Percentiles rank a stretch among this genome's conserved stretches.
These are phyloP conservation scores for Cardamine chenopodiifolia DNA, from an alignment of 345 rosid species.

Conservation along the genomic window DNA sequence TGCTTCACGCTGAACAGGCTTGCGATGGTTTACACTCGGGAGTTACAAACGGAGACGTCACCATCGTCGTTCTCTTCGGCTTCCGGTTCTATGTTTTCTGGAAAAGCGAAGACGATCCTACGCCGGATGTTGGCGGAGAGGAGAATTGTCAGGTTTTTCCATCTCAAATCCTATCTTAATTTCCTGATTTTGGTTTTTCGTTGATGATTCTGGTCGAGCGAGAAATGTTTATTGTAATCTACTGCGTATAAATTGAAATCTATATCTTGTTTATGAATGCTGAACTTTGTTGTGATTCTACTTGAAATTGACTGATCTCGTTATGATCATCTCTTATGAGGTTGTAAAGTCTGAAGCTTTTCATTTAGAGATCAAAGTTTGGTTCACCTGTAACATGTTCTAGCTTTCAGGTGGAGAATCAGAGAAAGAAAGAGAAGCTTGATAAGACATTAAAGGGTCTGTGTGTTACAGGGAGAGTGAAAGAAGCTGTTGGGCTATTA, in stretches of 20 bases:
- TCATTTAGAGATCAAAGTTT: neutral
- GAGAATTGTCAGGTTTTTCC: conserved; percentile 56
- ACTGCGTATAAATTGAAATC: neutral
- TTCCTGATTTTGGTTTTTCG: neutral
- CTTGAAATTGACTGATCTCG: neutral
- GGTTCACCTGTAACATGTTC: conserved; percentile 40
- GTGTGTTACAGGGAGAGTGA: conserved; percentile 63
- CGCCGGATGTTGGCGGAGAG: conserved; percentile 64
- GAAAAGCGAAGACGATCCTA: conserved; percentile 72
- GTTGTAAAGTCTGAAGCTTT: conserved; percentile 18
- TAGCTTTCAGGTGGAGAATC: conserved; percentile 71
- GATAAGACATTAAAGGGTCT: conserved; percentile 61
- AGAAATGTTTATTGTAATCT: neutral
- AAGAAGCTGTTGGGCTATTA: conserved; percentile 65
- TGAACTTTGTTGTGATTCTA: neutral
- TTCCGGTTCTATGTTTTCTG: conserved; percentile 70
- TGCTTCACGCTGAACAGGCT: conserved; percentile 30
- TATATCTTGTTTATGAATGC: neutral
- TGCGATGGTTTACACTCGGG: conserved; percentile 25
- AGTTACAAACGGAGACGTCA: conserved; percentile 40
- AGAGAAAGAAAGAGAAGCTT: conserved; percentile 44
- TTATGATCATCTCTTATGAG: conserved; percentile 2
- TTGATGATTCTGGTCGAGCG: neutral
- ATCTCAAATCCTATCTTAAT: neutral
- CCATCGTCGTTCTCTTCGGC: conserved; percentile 39